Base-by-base conservation (phyloP, 768 basidiomycete species). In the Serendipita vermifera region DNA sequence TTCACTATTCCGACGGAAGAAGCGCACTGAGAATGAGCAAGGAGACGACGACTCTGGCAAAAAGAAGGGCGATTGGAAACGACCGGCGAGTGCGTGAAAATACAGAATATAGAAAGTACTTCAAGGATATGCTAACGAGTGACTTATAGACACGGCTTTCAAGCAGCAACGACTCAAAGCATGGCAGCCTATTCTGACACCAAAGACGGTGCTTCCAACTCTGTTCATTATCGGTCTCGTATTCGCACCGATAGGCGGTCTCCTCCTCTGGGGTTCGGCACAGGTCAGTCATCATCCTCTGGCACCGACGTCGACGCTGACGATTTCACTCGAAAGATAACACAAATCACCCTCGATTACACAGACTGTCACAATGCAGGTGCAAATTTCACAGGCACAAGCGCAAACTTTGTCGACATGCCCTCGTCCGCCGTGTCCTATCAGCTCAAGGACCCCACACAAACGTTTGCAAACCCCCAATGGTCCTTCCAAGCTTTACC, bases 161-260 rank as follows among this genome's bases (percentile, higher is more conserved):
- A 98, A 96, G 73, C 96, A 99, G 69, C 96, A 99, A 70, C 86
- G 96, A 56, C 80, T 99, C 66, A 98, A 97, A 74, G 96, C 96
- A 65, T 99, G 96, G 96, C 96, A 99, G 76, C 96, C 96, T 6
- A 98, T 99, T 67, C 78, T 98, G 43, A 97, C 93, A 3, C 96
- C 96, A 3, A 93, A 93, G 70, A 96, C 92, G 1, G 96, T 99
- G 20, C 79, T 99, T 14, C 96, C 96, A 2, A 94, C 92, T 0
- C 79, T 99, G 41, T 93, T 99, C 70, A 81, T 97, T 65, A 82
- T 98, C 63, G 96, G 89, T 40, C 75, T 99, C 62, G 71, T 98
- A 61, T 99, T 99, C 67, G 94, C 88, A 0, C 93, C 92, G 55
- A 93, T 99, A 62, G 96, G 96, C 22, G 96, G 84, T 57, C 75